phyloP scores from a whole-genome alignment of 768 basidiomycete genomes.

The Hericium alpestre region DNA sequence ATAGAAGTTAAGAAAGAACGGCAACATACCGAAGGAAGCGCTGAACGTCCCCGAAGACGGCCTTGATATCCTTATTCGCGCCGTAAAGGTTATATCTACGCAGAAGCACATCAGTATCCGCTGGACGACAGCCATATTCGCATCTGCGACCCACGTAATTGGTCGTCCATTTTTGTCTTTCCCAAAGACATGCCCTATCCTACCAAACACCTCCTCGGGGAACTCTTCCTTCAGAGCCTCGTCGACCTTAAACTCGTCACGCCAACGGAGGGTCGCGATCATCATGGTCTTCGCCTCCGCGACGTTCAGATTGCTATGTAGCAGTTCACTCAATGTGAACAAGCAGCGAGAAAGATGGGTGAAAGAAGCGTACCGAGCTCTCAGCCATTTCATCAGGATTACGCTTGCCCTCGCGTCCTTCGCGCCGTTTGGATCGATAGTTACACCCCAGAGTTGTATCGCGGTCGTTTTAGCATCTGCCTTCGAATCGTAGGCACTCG shows the following conservation, averaged over 20 bases:
- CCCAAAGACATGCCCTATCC: constrained; percentile 54
- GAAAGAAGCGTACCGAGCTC: constrained; percentile 45
- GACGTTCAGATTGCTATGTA: constrained; percentile 39
- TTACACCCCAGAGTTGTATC: constrained; percentile 62
- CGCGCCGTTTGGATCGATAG: constrained; percentile 44
- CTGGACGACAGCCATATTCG: background rate
- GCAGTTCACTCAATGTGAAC: background rate
- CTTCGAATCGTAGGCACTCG: constrained; percentile 51
- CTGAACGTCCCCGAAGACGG: constrained; percentile 67
- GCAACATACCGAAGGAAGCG: constrained; percentile 58
- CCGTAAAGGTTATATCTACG: constrained; percentile 74
- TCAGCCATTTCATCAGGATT: constrained; percentile 71
- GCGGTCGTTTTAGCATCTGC: constrained; percentile 38
- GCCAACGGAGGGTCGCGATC: constrained; percentile 59
- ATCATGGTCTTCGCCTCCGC: constrained; percentile 55
- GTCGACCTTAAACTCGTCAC: constrained; percentile 54
- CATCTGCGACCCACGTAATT: constrained; percentile 41
- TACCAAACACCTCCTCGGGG: constrained; percentile 26
- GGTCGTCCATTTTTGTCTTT: constrained; percentile 64
- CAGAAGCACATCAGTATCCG: background rate
- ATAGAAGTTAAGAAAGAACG: too few relatives aligned
- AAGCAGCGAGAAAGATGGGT: background rate
- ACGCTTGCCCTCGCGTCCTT: constrained; percentile 60
- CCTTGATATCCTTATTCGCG: constrained; percentile 50
- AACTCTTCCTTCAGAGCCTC: constrained; percentile 43